Conservation (phyloP, 371 early-diverging fungal species). For the Mucor mucedo region DNA sequence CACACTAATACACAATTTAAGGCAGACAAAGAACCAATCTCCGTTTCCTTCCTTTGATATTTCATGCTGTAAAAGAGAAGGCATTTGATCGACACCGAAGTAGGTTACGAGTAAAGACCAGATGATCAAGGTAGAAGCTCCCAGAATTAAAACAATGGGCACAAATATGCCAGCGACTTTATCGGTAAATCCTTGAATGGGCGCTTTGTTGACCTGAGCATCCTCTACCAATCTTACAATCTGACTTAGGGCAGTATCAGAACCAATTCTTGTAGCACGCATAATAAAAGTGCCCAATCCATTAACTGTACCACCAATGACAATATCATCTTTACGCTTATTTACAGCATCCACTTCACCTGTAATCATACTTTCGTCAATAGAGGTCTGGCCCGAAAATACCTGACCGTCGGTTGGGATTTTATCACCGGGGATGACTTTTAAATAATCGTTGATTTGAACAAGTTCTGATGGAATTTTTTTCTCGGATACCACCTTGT, state of each 20-base stretch:
- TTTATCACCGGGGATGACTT: constrained; percentile 92
- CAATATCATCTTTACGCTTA: constrained; percentile 70
- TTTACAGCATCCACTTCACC: constrained; percentile 93
- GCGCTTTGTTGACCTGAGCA: constrained; percentile 86
- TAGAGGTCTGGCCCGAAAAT: constrained; percentile 77
- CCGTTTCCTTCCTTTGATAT: constrained; percentile 57
- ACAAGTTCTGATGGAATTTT: constrained; percentile 86
- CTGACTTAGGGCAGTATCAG: constrained; percentile 83
- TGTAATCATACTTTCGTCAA: constrained; percentile 98
- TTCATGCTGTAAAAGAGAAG: constrained; percentile 58
- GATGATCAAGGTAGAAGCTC: constrained; percentile 72
- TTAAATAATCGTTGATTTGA: constrained; percentile 83
- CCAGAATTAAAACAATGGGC: constrained; percentile 79
- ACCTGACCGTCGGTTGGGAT: constrained; percentile 94
- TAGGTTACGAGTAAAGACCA: constrained; percentile 74
- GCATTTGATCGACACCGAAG: constrained; percentile 51
- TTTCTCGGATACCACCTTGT: constrained; percentile 58
- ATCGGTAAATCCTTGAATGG: constrained; percentile 87
- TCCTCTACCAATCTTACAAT: constrained; percentile 91
- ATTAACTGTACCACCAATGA: constrained; percentile 96
- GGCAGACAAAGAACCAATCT: constrained; percentile 79
- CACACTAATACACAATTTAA: constrained; percentile 92
- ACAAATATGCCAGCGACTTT: constrained; percentile 90
- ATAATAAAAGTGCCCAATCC: constrained; percentile 75
- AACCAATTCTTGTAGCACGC: constrained; percentile 79